Evolutionary conservation across 2,329 filamentous ascomycete species (phyloP).

Genomic region (Aspergillus ochraceus): DNA sequence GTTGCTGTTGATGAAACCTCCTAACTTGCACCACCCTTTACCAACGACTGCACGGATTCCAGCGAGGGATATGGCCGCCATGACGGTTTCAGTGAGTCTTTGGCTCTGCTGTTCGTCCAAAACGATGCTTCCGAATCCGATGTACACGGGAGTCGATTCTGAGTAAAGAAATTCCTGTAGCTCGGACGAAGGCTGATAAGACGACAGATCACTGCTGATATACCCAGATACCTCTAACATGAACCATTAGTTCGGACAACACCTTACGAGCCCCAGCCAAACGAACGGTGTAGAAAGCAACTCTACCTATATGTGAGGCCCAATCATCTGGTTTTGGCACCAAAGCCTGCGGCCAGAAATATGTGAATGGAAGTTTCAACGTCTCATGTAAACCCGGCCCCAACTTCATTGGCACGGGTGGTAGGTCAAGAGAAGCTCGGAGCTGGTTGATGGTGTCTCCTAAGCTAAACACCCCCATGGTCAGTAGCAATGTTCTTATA

Average conservation of each 20-base stretch:
- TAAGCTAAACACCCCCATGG: slow-evolving; percentile 24
- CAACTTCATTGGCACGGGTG: slow-evolving; percentile 35
- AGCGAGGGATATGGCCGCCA: slow-evolving; percentile 47
- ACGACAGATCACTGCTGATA: slow-evolving; percentile 30
- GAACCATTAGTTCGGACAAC: not conserved
- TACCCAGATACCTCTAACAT: not conserved
- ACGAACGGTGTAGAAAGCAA: not conserved
- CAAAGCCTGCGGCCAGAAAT: slow-evolving; percentile 47
- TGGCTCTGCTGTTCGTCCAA: slow-evolving; percentile 47
- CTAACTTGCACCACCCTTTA: slow-evolving; percentile 54
- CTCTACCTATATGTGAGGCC: slow-evolving; percentile 35
- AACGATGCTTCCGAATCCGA: slow-evolving; percentile 59
- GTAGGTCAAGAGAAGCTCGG: slow-evolving; percentile 39
- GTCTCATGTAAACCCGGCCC: slow-evolving; percentile 36
- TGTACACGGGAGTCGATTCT: slow-evolving; percentile 54
- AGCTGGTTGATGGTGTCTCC: slow-evolving; percentile 50
- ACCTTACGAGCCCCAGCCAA: not conserved
- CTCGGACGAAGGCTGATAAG: slow-evolving; percentile 42
- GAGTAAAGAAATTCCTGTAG: slow-evolving; percentile 45
- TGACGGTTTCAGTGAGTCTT: slow-evolving; percentile 44
- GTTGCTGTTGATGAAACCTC: slow-evolving; percentile 31
- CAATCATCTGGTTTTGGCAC: slow-evolving; percentile 44
- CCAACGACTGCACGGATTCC: slow-evolving; percentile 56
- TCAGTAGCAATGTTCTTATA: not conserved
- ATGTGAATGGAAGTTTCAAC: slow-evolving; percentile 43